phyloP scores from a whole-genome alignment of 177 flowering plant species.

The Vitis hybrid region DNA sequence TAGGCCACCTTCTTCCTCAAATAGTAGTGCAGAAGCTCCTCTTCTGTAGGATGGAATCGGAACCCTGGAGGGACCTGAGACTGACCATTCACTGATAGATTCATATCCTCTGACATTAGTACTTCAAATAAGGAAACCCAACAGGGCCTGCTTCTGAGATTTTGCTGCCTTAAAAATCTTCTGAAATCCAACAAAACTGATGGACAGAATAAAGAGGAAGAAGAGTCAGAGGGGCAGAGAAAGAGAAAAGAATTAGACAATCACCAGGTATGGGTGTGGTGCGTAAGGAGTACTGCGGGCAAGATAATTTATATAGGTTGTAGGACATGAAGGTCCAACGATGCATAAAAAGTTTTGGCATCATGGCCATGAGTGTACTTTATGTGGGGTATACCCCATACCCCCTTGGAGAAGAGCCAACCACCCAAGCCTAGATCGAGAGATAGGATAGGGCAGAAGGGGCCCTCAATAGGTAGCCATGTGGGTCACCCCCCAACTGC shows the following conservation, averaged over 20 bases:
- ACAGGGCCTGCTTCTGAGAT: too few species aligned
- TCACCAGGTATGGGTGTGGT: slow-evolving; percentile 3
- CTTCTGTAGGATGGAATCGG: slow-evolving; percentile 93
- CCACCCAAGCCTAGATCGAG: slow-evolving; percentile 31
- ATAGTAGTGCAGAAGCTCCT: slow-evolving; percentile 93
- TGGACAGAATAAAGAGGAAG: neutral
- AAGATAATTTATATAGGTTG: slow-evolving; percentile 41
- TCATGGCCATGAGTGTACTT: slow-evolving; percentile 36
- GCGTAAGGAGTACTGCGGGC: slow-evolving; percentile 23
- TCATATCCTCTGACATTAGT: slow-evolving; percentile 43
- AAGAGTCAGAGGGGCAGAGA: slow-evolving; percentile 4
- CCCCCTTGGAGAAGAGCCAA: slow-evolving; percentile 33
- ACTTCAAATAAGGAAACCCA: neutral
- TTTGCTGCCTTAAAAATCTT: neutral
- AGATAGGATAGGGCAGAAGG: neutral
- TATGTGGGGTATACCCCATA: slow-evolving; percentile 26
- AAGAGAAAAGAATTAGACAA: neutral
- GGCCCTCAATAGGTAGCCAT: slow-evolving; percentile 7
- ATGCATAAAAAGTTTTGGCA: slow-evolving; percentile 35
- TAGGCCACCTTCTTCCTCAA: slow-evolving; percentile 80
- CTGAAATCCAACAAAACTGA: too few species aligned
- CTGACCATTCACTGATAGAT: slow-evolving; percentile 77
- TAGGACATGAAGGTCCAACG: slow-evolving; percentile 28
- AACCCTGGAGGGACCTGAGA: slow-evolving; percentile 92
- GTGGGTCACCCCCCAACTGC: slow-evolving; percentile 5